Evolutionary conservation across 345 rosid species (phyloP).

Genomic region (Pugionium cornutum): DNA sequence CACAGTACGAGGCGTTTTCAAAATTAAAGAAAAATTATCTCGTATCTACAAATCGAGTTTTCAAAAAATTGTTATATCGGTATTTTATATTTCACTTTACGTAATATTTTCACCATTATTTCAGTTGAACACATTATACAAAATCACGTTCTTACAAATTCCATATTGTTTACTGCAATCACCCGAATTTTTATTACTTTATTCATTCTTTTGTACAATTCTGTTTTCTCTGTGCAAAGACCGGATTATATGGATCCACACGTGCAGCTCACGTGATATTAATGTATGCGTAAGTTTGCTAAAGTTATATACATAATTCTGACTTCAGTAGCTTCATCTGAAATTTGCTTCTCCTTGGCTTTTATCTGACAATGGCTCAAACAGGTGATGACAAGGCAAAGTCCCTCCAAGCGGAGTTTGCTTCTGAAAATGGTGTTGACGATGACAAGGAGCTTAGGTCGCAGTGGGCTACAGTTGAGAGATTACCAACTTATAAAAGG

Average conservation of each 20-base stretch:
- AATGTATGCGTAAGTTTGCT: conserved; percentile 10
- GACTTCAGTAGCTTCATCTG: conserved; percentile 9
- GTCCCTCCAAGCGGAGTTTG: conserved; percentile 10
- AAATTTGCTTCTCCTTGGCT: conserved; percentile 3
- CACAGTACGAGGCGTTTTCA: no score
- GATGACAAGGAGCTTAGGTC: conserved; percentile 38
- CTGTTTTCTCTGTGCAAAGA: conserved; percentile 1
- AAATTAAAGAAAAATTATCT: no score
- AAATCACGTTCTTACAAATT: no score
- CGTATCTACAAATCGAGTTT: no score
- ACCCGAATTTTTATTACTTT: conserved; percentile 17
- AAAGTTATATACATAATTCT: conserved; percentile 7
- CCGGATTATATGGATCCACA: conserved; percentile 32
- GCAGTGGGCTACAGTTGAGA: conserved; percentile 62
- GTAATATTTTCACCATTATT: no score
- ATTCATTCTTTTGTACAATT: conserved; percentile 12
- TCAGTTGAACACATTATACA: no score
- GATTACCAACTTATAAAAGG: conserved; percentile 53
- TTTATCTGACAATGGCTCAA: conserved; percentile 22
- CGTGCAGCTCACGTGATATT: conserved; percentile 18
- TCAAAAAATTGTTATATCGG: no score
- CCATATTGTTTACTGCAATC: conserved; percentile 10
- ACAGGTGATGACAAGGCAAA: conserved; percentile 30
- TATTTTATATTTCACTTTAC: no score
- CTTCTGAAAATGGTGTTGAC: conserved; percentile 28